Percentiles rank a stretch among this genome's conserved stretches.
Evolutionary conservation across 306 rosid species (phyloP).

Genomic region (Corylus heterophylla): DNA sequence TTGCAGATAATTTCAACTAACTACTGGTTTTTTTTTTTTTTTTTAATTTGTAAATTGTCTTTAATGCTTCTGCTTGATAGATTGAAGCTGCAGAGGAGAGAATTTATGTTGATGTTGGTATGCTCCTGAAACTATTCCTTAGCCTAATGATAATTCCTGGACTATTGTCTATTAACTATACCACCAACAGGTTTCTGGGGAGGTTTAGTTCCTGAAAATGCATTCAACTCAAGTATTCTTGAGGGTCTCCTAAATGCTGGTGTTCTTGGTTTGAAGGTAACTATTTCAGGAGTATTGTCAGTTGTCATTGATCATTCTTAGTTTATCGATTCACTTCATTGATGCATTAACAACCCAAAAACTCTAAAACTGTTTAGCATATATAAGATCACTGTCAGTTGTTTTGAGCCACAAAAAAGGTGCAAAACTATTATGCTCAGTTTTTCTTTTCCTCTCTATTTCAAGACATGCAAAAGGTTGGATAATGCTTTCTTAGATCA

Average conservation of each 20-base stretch:
- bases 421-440: neutral
- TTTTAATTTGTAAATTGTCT: constrained; percentile 2
- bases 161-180: constrained; percentile 22
- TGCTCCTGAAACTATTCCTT: constrained; percentile 28
- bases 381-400: neutral
- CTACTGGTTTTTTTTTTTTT: too few species aligned
- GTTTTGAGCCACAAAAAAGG: neutral
- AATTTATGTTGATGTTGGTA: constrained; percentile 89
- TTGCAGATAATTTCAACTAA: neutral
- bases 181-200: constrained; percentile 89
- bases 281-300: too few species aligned
- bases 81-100: constrained; percentile 67
- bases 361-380: neutral
- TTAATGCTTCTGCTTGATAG: constrained; percentile 38
- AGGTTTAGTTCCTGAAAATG: constrained; percentile 94
- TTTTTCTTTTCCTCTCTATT: neutral
- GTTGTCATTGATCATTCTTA: neutral
- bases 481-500: neutral
- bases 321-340: neutral
- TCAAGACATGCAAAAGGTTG: neutral
- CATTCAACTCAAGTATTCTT: constrained; percentile 67
- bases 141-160: neutral
- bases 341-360: neutral
- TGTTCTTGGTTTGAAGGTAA: constrained; percentile 86
- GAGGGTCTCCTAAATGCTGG: constrained; percentile 84